A percentile compares a stretch with the other conserved stretches of the same genome.
Conservation (phyloP, 352 stramenopile species). For the Hyphochytrium catenoides region DNA sequence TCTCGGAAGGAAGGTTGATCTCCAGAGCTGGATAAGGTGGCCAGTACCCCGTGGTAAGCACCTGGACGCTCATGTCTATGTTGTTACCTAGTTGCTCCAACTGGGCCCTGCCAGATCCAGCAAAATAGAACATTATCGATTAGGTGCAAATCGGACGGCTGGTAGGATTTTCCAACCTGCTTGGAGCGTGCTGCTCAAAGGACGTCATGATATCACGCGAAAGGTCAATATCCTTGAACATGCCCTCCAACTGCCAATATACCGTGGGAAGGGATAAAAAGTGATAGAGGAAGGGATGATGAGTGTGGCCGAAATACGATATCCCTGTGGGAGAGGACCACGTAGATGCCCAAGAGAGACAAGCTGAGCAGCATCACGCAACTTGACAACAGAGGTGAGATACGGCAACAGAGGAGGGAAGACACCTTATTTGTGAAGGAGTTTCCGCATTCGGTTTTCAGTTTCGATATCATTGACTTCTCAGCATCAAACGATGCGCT, state of each 20-base stretch:
- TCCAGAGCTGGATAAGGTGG: slow-evolving; percentile 69
- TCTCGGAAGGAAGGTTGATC: slow-evolving; percentile 30
- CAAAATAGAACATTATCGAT: too few species aligned
- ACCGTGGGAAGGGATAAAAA: slow-evolving; percentile 3
- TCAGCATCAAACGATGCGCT: slow-evolving; percentile 81
- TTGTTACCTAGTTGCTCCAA: slow-evolving; percentile 20
- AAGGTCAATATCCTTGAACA: slow-evolving; percentile 98
- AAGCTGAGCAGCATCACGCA: too few species aligned
- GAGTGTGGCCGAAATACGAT: too few species aligned
- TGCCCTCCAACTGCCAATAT: slow-evolving; percentile 77
- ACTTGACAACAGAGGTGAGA: too few species aligned
- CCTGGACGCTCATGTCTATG: slow-evolving; percentile 84
- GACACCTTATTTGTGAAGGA: slow-evolving; percentile 91
- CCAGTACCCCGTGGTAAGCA: slow-evolving; percentile 94
- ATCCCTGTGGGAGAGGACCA: too few species aligned
- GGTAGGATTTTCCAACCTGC: slow-evolving; percentile 16
- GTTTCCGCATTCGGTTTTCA: slow-evolving; percentile 93
- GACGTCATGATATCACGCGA: slow-evolving; percentile 79
- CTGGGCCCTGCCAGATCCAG: slow-evolving; percentile 13
- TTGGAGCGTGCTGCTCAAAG: slow-evolving; percentile 52
- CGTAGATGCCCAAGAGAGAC: too few species aligned
- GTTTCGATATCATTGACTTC: slow-evolving; percentile 82
- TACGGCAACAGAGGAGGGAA: too few species aligned
- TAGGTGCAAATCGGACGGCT: too few species aligned
- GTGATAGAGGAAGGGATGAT: neutral